Base-by-base conservation (phyloP, 1,284 basidiomycete species). In the Rhodotorula glutinis region DNA sequence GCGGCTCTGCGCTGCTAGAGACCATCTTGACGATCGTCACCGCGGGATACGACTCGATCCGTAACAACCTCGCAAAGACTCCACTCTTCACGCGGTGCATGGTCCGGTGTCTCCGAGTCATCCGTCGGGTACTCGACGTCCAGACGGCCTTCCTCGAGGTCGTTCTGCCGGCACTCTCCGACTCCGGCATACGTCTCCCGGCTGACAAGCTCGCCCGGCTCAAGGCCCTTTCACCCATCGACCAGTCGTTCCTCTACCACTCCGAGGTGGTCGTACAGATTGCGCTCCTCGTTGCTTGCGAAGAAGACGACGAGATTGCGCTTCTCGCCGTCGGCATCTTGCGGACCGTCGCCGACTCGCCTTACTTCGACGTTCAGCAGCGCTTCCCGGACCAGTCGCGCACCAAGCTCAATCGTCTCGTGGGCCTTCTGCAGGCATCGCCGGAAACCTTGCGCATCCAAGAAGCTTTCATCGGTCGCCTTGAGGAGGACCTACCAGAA, bases 61-160 rank as follows among this genome's bases (percentile, higher is more conserved):
- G 91, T 73, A 86, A 85, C 72, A 85, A 85, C 17, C 75, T 79
- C 61, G 77, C 79, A 53, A 78, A 79, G 52, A 79, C 87, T 14
- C 84, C 86, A 0, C 86, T 82, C 77, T 92, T 88, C 80, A 84
- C 83, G 47, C 84, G 83, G 62, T 91, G 90, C 7, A 88, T 97
- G 67, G 82, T 87, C 38, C 87, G 90, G 23, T 85, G 91, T 7
- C 81, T 98, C 53, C 84, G 92, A 67, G 92, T 96, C 72, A 83
- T 92, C 38, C 85, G 88, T 71, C 86, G 92, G 2, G 85, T 91
- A 0, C 81, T 97, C 62, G 89, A 91, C 64, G 83, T 93, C 41
- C 93, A 98, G 77, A 87, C 90, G 60, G 84, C 91, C 60, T 98
- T 95, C 81, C 82, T 93, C 54, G 92, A 97, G 67, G 86, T 94